Evolutionary conservation across 1,139 yeast genomes (phyloP), one percentile per base, ranked within the genome.

Genomic region (Taphrina flavorubra): DNA sequence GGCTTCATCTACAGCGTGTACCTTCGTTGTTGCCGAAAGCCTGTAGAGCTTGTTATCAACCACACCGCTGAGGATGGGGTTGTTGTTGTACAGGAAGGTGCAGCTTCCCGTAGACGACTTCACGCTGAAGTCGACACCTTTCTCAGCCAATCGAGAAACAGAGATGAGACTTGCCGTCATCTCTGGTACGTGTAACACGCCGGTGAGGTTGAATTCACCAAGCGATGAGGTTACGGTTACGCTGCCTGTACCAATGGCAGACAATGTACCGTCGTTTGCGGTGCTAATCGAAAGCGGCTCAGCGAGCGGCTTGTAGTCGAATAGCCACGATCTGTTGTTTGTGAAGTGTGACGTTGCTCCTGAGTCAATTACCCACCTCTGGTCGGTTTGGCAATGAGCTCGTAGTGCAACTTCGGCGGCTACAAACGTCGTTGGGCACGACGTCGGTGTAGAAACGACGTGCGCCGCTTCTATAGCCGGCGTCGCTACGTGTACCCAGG

Each of bases 311-410:
- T 16, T 20, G 31, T 46, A 46, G 31, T 46, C 18, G 51, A 20
- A 46, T 10, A 46, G 51, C 51, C 51, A 46, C 11, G 11, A 10
- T n/a, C 51, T 16, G 16, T 20, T 11, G n/a, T 46, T 16, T 11
- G 51, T 46, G 31, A 46, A 46, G n/a, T 46, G 51, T 2, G 51
- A 46, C 13, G 51, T 46, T n/a, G 31, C 51, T 20, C 51, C 51
- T 1, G 51, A 46, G 6, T 11, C n/a, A 10, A 46, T n/a, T 1
- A 46, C 18, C 51, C 51, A 46, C 42, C 14, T 10, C 5, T 39
- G 25, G 25, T 25, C 25, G 4, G 25, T 4, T 1, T 2, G 25
- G 25, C 25, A 25, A 25, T 25, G 25, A 25, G 25, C 25, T 25
- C 25, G 25, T 25, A 25, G 25, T 25, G 25, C 25, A 25, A 25